Conservation (phyloP, 208 protist species). For the Wallacemonas sp. region DNA sequence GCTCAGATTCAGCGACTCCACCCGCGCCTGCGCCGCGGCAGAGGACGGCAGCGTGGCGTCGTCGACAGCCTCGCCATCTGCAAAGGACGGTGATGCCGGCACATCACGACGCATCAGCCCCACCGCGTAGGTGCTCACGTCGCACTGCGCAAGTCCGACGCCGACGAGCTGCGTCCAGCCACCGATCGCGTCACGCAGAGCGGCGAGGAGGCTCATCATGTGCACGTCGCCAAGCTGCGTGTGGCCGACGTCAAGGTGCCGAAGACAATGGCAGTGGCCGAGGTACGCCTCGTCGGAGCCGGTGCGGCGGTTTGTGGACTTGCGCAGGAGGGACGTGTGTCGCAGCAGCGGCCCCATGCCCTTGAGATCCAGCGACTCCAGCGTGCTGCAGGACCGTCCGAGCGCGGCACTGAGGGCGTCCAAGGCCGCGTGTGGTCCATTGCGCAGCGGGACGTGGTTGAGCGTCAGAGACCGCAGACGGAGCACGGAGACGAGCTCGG, state of each 20-base stretch:
- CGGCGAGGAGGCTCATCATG: constrained; percentile 29
- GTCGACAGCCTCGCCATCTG: too few relatives aligned
- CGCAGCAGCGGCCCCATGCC: constrained; percentile 26
- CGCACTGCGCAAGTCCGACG: constrained; percentile 57
- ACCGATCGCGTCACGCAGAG: constrained; percentile 33
- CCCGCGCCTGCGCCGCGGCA: background rate
- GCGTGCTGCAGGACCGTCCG: constrained; percentile 12
- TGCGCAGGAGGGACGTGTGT: constrained; percentile 27
- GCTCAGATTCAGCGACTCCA: constrained; percentile 49
- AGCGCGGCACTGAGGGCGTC: constrained; percentile 27
- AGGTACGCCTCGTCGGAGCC: background rate
- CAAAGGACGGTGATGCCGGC: too few relatives aligned
- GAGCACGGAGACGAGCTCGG: constrained; percentile 26
- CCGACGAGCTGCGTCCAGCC: constrained; percentile 58
- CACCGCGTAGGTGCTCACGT: constrained; percentile 41
- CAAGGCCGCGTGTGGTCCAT: constrained; percentile 23
- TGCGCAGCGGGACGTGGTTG: constrained; percentile 30
- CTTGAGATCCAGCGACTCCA: constrained; percentile 40
- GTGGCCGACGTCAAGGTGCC: constrained; percentile 44
- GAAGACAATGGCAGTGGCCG: constrained; percentile 19
- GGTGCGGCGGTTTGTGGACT: background rate
- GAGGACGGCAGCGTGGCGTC: too few relatives aligned
- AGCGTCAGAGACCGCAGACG: constrained; percentile 28
- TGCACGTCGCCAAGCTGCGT: constrained; percentile 47
- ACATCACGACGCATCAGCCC: constrained; percentile 26